Evolutionary conservation across 176 grass and related monocot genomes (phyloP).

Genomic region (Eragrostis curvula): DNA sequence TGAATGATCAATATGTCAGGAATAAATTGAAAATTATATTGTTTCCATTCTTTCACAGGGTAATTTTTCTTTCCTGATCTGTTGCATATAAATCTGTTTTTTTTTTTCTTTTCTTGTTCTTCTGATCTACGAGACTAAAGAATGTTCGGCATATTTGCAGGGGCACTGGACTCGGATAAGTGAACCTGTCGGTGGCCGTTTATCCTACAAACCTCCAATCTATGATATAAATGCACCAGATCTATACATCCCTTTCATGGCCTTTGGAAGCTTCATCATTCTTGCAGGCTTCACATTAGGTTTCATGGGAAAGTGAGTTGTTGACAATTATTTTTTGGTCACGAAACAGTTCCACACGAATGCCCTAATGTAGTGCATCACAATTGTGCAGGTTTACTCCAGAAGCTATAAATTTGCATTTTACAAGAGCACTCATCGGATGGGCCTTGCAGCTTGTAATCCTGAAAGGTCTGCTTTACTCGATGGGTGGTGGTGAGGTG

Average conservation of each 20-base stretch:
- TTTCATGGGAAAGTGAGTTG: slow-evolving; percentile 83
- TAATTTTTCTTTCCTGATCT: slow-evolving; percentile 33
- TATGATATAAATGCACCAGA: slow-evolving; percentile 96
- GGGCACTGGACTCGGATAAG: slow-evolving; percentile 94
- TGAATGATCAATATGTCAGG: slow-evolving; percentile 90
- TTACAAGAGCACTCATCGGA: slow-evolving; percentile 68
- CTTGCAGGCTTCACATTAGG: slow-evolving; percentile 76
- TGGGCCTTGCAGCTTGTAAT: slow-evolving; percentile 77
- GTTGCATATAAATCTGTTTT: background rate
- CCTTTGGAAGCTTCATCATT: slow-evolving; percentile 86
- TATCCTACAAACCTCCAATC: slow-evolving; percentile 92
- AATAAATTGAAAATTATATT: slow-evolving; percentile 95
- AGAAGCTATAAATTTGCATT: slow-evolving; percentile 84
- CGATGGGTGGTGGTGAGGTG: slow-evolving; percentile 74
- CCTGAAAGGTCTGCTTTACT: slow-evolving; percentile 73
- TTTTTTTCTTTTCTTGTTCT: background rate
- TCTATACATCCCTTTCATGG: slow-evolving; percentile 96
- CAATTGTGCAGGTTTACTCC: slow-evolving; percentile 68
- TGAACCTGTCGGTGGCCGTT: slow-evolving; percentile 78
- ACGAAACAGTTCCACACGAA: background rate
- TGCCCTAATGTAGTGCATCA: background rate
- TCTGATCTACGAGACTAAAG: background rate
- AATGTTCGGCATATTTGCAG: slow-evolving; percentile 41
- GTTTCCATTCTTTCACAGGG: slow-evolving; percentile 89
- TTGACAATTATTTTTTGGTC: background rate